Evolutionary conservation across 257 asterid species (phyloP).

Genomic region (Forsythia viridissima): DNA sequence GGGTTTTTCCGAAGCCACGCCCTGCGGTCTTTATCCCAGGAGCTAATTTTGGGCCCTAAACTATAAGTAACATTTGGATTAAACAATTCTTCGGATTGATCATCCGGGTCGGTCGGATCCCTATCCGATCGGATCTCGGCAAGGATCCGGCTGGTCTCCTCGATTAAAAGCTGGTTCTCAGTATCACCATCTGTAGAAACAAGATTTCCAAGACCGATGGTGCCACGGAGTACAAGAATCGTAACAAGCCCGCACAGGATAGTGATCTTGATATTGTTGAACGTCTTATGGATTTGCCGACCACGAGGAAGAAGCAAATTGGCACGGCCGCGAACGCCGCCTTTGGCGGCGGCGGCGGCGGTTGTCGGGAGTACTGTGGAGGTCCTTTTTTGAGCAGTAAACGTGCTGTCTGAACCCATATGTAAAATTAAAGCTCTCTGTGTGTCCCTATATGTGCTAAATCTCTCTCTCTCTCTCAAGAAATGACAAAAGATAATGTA

Average conservation of each 20-base stretch:
- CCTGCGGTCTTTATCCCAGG: slow-evolving; percentile 58
- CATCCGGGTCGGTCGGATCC: slow-evolving; percentile 42
- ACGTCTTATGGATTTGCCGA: slow-evolving; percentile 54
- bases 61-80: slow-evolving; percentile 36
- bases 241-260: slow-evolving; percentile 64
- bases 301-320: slow-evolving; percentile 40
- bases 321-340: slow-evolving; percentile 29
- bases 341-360: slow-evolving; percentile 26
- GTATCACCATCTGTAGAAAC: slow-evolving; percentile 51
- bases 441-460: not conserved
- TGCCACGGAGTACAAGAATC: slow-evolving; percentile 68
- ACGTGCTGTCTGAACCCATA: slow-evolving; percentile 52
- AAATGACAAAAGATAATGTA: not conserved
- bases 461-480: slow-evolving; percentile 8
- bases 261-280: slow-evolving; percentile 59
- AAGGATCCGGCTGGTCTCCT: slow-evolving; percentile 64
- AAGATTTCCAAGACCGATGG: slow-evolving; percentile 61
- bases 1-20: slow-evolving; percentile 51
- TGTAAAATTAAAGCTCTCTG: not conserved
- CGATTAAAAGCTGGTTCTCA: slow-evolving; percentile 40
- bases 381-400: slow-evolving; percentile 50
- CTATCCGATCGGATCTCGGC: slow-evolving; percentile 66
- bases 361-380: slow-evolving; percentile 32
- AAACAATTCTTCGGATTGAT: slow-evolving; percentile 27
- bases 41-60: slow-evolving; percentile 56